Evolutionary conservation across 1,284 basidiomycete genomes (phyloP).

Genomic region (Cutaneotrichosporon curvatum): DNA sequence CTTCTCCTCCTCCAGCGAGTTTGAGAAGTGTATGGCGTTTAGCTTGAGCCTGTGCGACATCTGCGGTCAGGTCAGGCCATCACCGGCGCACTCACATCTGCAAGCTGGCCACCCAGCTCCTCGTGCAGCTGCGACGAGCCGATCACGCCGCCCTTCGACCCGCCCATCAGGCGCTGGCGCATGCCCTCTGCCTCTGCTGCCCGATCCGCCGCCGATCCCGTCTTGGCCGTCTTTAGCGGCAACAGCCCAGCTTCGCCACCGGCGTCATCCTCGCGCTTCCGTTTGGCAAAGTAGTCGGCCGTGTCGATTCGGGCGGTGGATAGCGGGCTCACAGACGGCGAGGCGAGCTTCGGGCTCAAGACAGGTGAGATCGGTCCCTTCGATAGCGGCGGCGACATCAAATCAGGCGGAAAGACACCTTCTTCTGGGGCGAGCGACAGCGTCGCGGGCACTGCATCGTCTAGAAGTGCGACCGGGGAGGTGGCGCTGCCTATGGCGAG

Average conservation of each 20-base stretch:
- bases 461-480: slow-evolving; percentile 5
- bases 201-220: neutral
- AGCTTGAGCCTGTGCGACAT: slow-evolving; percentile 46
- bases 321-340: slow-evolving; percentile 1
- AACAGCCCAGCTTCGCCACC: slow-evolving; percentile 31
- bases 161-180: slow-evolving; percentile 13
- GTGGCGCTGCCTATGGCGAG: slow-evolving; percentile 8
- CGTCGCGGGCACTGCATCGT: slow-evolving; percentile 10
- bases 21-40: slow-evolving; percentile 45
- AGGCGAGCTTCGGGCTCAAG: neutral
- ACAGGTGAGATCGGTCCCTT: slow-evolving; percentile 1
- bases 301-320: slow-evolving; percentile 9
- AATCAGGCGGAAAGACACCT: slow-evolving; percentile 2
- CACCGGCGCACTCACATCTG: slow-evolving; percentile 31
- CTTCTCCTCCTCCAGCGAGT: slow-evolving; percentile 46
- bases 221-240: slow-evolving; percentile 19
- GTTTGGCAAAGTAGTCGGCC: slow-evolving; percentile 27
- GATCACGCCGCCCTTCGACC: slow-evolving; percentile 11
- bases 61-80: slow-evolving; percentile 18
- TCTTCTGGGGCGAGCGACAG: slow-evolving; percentile 8
- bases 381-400: slow-evolving; percentile 1
- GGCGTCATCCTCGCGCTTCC: slow-evolving; percentile 21
- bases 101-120: slow-evolving; percentile 45
- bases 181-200: slow-evolving; percentile 11
- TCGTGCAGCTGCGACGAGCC: slow-evolving; percentile 43